Percentiles rank a stretch among this genome's conserved stretches.
Evolutionary conservation across 2,329 filamentous ascomycete species (phyloP).

Genomic region (Neospermospora avenae): DNA sequence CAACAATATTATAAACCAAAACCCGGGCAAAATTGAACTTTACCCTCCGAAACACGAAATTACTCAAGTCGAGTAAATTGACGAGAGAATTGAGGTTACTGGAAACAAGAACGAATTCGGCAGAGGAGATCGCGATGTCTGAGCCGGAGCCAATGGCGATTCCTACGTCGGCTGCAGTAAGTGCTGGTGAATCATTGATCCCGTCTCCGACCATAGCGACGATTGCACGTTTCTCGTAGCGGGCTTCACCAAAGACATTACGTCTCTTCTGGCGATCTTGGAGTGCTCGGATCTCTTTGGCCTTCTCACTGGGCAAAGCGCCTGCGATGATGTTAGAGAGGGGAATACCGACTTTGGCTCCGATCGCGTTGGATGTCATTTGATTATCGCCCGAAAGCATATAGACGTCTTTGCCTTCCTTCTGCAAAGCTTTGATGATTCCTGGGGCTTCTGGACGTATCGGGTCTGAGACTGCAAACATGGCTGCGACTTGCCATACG

Average conservation of each 20-base stretch:
- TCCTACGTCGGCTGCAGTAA: slow-evolving; percentile 76
- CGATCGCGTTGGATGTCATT: slow-evolving; percentile 81
- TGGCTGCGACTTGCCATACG: slow-evolving; percentile 55
- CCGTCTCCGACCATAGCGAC: slow-evolving; percentile 86
- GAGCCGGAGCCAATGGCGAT: slow-evolving; percentile 79
- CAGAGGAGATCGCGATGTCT: slow-evolving; percentile 78
- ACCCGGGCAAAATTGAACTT: slow-evolving; percentile 69
- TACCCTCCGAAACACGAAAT: slow-evolving; percentile 60
- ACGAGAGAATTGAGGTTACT: slow-evolving; percentile 57
- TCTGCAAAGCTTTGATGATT: slow-evolving; percentile 62
- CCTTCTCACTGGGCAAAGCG: slow-evolving; percentile 81
- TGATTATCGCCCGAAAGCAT: slow-evolving; percentile 92
- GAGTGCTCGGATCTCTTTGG: slow-evolving; percentile 63
- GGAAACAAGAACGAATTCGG: slow-evolving; percentile 74
- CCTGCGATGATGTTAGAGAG: slow-evolving; percentile 75
- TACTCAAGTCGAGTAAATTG: slow-evolving; percentile 56
- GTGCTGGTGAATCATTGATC: slow-evolving; percentile 80
- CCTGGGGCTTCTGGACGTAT: slow-evolving; percentile 68
- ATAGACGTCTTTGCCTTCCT: slow-evolving; percentile 71
- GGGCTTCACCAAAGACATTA: slow-evolving; percentile 21
- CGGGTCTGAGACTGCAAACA: slow-evolving; percentile 77
- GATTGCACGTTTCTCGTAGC: slow-evolving; percentile 43
- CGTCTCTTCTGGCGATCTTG: slow-evolving; percentile 40
- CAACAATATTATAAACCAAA: slow-evolving; percentile 60
- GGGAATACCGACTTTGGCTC: slow-evolving; percentile 70